A percentile compares a stretch with the other conserved stretches of the same genome.
These are phyloP conservation scores for Candida sanyaensis DNA, from an alignment of 1,139 yeast species.

Conservation along the genomic window DNA sequence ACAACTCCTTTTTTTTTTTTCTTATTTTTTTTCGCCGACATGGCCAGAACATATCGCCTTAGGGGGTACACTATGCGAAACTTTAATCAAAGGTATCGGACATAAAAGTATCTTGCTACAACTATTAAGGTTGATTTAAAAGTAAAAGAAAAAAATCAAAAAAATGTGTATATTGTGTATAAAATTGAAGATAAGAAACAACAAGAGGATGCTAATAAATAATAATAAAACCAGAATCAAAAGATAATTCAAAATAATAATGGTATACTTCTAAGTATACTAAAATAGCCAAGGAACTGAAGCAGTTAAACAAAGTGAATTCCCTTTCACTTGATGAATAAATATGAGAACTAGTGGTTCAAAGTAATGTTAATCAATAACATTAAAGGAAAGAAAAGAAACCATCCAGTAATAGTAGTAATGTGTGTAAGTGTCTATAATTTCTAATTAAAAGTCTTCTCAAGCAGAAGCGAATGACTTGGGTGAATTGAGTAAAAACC, in stretches of 20 bases:
- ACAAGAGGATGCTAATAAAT: not conserved
- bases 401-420: not conserved
- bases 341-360: not conserved
- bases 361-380: not conserved
- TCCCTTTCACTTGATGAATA: not conserved
- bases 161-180: slow-evolving; percentile 1
- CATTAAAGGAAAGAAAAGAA: not conserved
- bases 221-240: not conserved
- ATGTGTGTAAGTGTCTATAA: not conserved
- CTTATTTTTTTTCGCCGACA: no score
- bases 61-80: no score
- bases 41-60: no score
- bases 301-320: not conserved
- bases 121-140: not conserved
- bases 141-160: not conserved
- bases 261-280: not conserved
- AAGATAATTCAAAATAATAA: not conserved
- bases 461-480: not conserved
- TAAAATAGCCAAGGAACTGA: not conserved
- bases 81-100: no score
- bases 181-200: not conserved
- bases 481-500: not conserved
- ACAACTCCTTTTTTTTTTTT: no score
- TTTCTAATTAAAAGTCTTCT: not conserved
- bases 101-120: no score